phyloP scores from a whole-genome alignment of 78 protist genomes.

The slime mould (Dictyostelium discoideum) region dicty_2.7 NC_007090.3:3546001-3546500 shows the following conservation, averaged over 20 bases:
- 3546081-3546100: not conserved
- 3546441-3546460: slow-evolving; percentile 27
- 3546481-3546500: not conserved
- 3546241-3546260: slow-evolving; percentile 54
- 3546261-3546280: slow-evolving; percentile 35
- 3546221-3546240: slow-evolving; percentile 45
- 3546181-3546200: not conserved
- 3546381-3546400: slow-evolving; percentile 57
- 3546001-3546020: not conserved
- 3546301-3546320: slow-evolving; percentile 45
- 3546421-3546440: slow-evolving; percentile 8
- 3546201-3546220: slow-evolving; percentile 26
- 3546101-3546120: not conserved
- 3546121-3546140: not conserved
- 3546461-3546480: slow-evolving; percentile 1
- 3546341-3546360: slow-evolving; percentile 36
- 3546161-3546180: slow-evolving; percentile 32
- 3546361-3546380: slow-evolving; percentile 50
- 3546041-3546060: not conserved
- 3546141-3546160: not conserved
- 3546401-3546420: slow-evolving; percentile 57
- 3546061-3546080: not conserved
- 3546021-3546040: not conserved
- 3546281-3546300: slow-evolving; percentile 45
- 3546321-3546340: slow-evolving; percentile 35